Percentiles rank a stretch among this genome's conserved stretches.
phyloP scores from a whole-genome alignment of 2,329 filamentous ascomycete genomes.

The Xylaria sp. region DNA sequence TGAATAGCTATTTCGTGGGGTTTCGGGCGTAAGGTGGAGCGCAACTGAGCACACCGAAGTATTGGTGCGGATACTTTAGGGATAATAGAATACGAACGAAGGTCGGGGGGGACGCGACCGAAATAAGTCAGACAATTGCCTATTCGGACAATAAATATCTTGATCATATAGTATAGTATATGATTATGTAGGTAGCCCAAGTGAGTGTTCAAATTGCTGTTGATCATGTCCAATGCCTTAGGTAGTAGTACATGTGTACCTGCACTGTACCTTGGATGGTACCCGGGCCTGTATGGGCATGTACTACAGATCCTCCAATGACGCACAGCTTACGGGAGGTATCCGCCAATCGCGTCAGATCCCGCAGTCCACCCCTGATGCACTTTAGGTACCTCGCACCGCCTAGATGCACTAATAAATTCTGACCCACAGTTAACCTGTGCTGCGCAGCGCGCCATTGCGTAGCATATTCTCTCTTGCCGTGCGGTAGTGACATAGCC shows the following conservation, averaged over 20 bases:
- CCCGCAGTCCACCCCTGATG: conserved; percentile 30
- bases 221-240: background rate
- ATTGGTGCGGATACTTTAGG: background rate
- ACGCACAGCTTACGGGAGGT: conserved; percentile 30
- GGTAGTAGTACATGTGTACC: background rate
- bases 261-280: background rate
- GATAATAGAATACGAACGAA: background rate
- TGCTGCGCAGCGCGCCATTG: conserved; percentile 15
- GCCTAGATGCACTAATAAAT: conserved; percentile 8
- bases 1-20: conserved; percentile 16
- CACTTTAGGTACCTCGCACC: background rate
- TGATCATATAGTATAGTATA: conserved; percentile 6
- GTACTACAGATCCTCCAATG: conserved; percentile 32
- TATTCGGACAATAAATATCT: background rate
- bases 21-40: conserved; percentile 22
- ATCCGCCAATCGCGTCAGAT: conserved; percentile 41
- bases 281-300: background rate
- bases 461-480: conserved; percentile 14
- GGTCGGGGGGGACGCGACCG: background rate
- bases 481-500: conserved; percentile 13
- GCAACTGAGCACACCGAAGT: conserved; percentile 1
- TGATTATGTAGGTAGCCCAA: background rate
- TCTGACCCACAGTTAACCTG: conserved; percentile 16
- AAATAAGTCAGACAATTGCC: background rate
- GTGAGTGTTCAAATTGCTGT: too few relatives aligned